These are phyloP conservation scores for Argentina anserina DNA, from an alignment of 306 rosid genomes.

Conservation along the genomic window DNA sequence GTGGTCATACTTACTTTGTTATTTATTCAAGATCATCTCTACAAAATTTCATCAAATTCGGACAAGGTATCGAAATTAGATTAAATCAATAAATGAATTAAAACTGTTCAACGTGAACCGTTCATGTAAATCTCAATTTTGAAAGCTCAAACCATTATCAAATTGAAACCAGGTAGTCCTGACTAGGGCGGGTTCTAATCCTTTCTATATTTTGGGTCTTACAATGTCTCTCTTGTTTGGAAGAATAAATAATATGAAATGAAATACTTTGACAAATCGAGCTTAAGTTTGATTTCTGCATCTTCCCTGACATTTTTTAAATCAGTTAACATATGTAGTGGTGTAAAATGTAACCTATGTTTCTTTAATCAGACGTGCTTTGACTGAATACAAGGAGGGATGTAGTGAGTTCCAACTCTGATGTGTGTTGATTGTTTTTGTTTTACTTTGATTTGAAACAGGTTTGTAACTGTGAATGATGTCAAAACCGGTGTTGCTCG, in stretches of 20 bases:
- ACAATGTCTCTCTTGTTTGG: not conserved
- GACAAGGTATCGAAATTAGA: too few relatives aligned
- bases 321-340: not conserved
- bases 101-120: too few relatives aligned
- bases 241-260: not conserved
- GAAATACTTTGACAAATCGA: not conserved
- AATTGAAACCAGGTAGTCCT: not conserved
- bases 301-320: not conserved
- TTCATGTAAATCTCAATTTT: too few relatives aligned
- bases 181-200: not conserved
- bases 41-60: too few relatives aligned
- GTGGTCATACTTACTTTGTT: not conserved
- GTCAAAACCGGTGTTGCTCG: slow-evolving; percentile 85
- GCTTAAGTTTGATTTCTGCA: not conserved
- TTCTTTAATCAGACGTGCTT: not conserved
- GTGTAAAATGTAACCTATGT: not conserved
- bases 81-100: too few relatives aligned
- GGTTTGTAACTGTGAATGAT: slow-evolving; percentile 49
- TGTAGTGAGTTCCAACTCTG: not conserved
- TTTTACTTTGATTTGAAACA: slow-evolving; percentile 28
- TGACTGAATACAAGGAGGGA: not conserved
- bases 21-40: too few relatives aligned
- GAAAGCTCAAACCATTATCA: too few relatives aligned
- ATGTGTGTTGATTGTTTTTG: not conserved
- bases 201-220: not conserved